Evolutionary conservation across 129 eudicot genomes (phyloP), one percentile per base, ranked within the genome.

Genomic region (Dittrichia graveolens): DNA sequence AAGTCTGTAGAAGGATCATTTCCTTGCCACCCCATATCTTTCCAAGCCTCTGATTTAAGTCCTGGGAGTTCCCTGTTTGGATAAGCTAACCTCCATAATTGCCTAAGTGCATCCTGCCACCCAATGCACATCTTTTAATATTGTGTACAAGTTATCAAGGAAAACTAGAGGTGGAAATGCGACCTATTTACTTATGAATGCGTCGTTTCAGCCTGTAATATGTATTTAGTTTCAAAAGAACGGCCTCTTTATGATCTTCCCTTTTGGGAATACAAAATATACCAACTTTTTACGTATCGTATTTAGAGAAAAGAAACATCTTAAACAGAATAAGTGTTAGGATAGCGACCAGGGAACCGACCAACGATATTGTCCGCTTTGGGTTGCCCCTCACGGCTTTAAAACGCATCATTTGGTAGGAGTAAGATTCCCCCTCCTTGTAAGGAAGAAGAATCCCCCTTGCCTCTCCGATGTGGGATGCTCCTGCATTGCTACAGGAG

Each of bases 11-110:
- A 88, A 65, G 99, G 99, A 75, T 95, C 99, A 67, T 83, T 54
- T 79, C 99, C 99, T 79, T 95, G 99, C 99, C 99, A 95, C 13
- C 99, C 99, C 99, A 95, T 95, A 46, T 95, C 99, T 83, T 95
- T 95, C 99, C 99, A 95, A 58, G 72, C 84, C 67, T 88, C 97
- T 31, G 99, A 91, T 74, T 95, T 95, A 79, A 95, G 94, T 75
- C 94, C 63, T 24, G 97, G 99, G 47, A 95, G 83, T 24, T 77
- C 81, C 76, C 96, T 86, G 42, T 83, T 87, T 57, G 97, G 99
- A 81, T 86, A 95, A 68, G 99, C 87, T 81, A 78, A 80, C 77
- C 87, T 81, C 99, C 97, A 95, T 40, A 95, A 81, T 57, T 83
- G 83, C 76, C 69, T 86, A 24, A 95, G 97, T 60, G 99, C 94